Evolutionary conservation across 2,329 filamentous ascomycete species (phyloP), one percentile per base, ranked within the genome.

Genomic region (Ceratocystiopsis sp.): DNA sequence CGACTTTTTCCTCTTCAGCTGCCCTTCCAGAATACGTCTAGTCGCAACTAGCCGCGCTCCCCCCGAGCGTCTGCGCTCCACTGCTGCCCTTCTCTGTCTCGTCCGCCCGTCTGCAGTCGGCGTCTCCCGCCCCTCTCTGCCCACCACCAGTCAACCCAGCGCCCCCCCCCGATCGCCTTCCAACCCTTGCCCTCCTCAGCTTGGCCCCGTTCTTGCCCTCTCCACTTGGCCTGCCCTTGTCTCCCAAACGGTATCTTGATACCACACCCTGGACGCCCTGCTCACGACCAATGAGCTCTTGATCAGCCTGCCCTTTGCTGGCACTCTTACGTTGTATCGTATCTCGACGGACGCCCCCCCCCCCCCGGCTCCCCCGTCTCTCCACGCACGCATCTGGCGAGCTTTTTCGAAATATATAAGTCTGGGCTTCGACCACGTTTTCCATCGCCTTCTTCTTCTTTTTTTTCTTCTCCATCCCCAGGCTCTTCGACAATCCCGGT

Each of bases 401-500:
- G 25, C 25, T 8, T 29, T 11, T 8, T 29, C 9, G 25, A 29
- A 29, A 29, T 29, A 29, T 29, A 29, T 29, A 29, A 29, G 9
- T 29, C 25, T 11, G 7, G 25, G 25, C 25, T 29, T 29, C 25
- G 25, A 29, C 25, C 25, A 29, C 25, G 25, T 29, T 29, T 29
- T 29, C 25, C 25, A n/a, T 41, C 35, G n/a, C n/a, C 35, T 15
- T 33, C 21, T 12, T 35, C 18, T 40, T 16, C 10, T 38, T 43
- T 40, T 37, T 16, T 13, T 38, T 44, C 41, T 40, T 32, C 25
- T 44, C 38, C 42, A 46, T 38, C 40, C 16, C 19, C 17, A 16
- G 19, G n/a, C 32, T 36, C 34, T 11, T 41, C 15, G 39, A 9
- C 25, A 11, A 29, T 21, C 25, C 10, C 25, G 25, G 25, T 29